A percentile compares a stretch with the other conserved stretches of the same genome.
Conservation (phyloP, 192 early-diverging fungal genomes). For the Umbelopsis sp. region DNA sequence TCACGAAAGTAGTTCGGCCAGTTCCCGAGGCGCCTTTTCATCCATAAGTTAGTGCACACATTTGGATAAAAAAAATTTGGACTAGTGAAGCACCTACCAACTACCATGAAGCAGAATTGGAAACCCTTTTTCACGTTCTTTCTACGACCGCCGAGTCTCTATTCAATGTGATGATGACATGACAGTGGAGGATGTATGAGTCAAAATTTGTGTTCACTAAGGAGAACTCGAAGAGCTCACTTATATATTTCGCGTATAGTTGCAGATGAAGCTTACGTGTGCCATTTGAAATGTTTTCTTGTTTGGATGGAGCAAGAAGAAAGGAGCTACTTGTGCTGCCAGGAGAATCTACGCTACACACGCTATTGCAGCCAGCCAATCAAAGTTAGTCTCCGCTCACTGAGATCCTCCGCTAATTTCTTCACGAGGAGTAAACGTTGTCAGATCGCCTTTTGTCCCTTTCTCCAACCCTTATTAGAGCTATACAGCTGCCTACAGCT, state of each 20-base stretch:
- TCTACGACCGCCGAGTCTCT: constrained; percentile 71
- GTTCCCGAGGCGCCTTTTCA: constrained; percentile 84
- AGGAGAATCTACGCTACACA: constrained; percentile 22
- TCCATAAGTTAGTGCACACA: constrained; percentile 4
- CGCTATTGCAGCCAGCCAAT: constrained; percentile 9
- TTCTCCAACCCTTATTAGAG: constrained; percentile 4
- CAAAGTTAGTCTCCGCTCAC: constrained; percentile 13
- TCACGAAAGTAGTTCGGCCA: constrained; percentile 98
- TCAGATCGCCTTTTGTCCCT: constrained; percentile 2
- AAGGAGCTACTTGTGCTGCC: constrained; percentile 6
- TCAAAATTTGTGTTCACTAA: background rate
- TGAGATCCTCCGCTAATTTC: constrained; percentile 11
- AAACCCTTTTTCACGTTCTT: constrained; percentile 97
- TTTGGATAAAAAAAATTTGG: background rate
- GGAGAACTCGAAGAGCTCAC: background rate
- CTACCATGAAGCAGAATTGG: constrained; percentile 96
- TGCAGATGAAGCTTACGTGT: constrained; percentile 26
- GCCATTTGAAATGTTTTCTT: constrained; percentile 28
- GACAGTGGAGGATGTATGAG: constrained; percentile 8
- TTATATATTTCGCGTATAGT: background rate
- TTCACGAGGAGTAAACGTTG: constrained; percentile 17
- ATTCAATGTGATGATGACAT: constrained; percentile 46
- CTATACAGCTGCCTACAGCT: background rate
- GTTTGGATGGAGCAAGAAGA: constrained; percentile 10
- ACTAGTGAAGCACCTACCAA: constrained; percentile 60